Evolutionary conservation across 129 eudicot species (phyloP).

Genomic region (Helianthus tuberosus): DNA sequence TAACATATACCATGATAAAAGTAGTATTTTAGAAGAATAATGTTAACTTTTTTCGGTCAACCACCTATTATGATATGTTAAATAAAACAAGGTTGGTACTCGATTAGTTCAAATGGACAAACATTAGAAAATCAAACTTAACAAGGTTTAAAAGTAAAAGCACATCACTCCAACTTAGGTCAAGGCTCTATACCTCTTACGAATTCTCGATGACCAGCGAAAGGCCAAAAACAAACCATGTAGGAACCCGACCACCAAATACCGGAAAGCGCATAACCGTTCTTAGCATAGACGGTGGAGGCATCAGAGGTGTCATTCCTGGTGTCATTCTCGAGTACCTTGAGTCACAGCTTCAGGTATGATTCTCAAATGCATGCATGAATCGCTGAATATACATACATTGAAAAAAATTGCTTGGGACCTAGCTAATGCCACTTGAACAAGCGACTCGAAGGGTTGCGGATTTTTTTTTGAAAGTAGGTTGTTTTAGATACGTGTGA

Average conservation of each 20-base stretch:
- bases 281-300: slow-evolving; percentile 64
- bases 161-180: not conserved
- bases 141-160: not conserved
- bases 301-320: slow-evolving; percentile 56
- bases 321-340: slow-evolving; percentile 49
- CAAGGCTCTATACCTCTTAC: not conserved
- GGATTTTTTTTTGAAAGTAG: no score
- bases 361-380: not conserved
- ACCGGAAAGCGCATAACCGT: slow-evolving; percentile 45
- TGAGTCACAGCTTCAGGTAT: slow-evolving; percentile 54
- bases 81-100: no score
- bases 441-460: no score
- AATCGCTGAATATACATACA: not conserved
- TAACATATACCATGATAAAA: no score
- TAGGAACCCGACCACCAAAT: slow-evolving; percentile 27
- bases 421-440: no score
- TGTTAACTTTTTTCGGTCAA: no score
- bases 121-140: no score
- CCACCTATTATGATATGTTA: no score
- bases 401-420: not conserved
- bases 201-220: slow-evolving; percentile 11
- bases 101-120: no score
- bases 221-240: slow-evolving; percentile 4
- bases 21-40: no score
- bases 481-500: no score